Percentiles rank a stretch among this genome's conserved stretches.
These are phyloP conservation scores for Gaeumannomyces tritici DNA, from an alignment of 2,329 filamentous ascomycete species.

Conservation along the genomic window DNA sequence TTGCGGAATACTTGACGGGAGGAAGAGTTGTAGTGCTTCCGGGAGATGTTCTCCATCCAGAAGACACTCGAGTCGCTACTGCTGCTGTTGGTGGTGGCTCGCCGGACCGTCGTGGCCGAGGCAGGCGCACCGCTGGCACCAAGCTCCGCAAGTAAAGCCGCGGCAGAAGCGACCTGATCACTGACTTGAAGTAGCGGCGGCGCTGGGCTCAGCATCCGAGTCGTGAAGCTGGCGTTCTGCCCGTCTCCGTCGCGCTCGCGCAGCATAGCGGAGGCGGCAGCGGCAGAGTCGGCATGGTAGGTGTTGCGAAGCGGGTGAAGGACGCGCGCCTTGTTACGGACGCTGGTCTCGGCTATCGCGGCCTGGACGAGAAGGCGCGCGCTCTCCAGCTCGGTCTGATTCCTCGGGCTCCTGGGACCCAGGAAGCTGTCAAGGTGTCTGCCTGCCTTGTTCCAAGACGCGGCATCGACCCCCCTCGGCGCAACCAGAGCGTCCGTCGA, in stretches of 20 bases:
- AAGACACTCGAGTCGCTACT: not conserved
- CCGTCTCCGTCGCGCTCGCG: not conserved
- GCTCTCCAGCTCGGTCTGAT: not conserved
- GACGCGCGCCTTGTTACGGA: slow-evolving; percentile 1
- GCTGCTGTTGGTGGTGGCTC: not conserved
- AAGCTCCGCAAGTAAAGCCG: slow-evolving; percentile 1
- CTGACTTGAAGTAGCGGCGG: not conserved
- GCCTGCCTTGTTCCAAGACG: not conserved
- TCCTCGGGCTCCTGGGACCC: not conserved
- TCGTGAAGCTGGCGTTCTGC: not conserved
- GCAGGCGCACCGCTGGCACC: not conserved
- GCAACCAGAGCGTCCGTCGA: not conserved
- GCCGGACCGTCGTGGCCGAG: not conserved
- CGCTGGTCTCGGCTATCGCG: slow-evolving; percentile 2
- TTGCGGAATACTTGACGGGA: slow-evolving; percentile 3
- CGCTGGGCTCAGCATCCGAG: not conserved
- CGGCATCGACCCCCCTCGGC: not conserved
- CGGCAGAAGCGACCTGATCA: not conserved
- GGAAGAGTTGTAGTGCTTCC: not conserved
- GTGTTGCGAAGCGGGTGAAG: slow-evolving; percentile 2
- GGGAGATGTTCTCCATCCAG: slow-evolving; percentile 3
- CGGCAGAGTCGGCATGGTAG: not conserved
- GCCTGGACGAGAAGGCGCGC: not conserved
- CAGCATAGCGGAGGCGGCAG: not conserved
- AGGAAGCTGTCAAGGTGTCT: not conserved